phyloP scores from a whole-genome alignment of 257 asterid genomes.

The Ballota nigra region DNA sequence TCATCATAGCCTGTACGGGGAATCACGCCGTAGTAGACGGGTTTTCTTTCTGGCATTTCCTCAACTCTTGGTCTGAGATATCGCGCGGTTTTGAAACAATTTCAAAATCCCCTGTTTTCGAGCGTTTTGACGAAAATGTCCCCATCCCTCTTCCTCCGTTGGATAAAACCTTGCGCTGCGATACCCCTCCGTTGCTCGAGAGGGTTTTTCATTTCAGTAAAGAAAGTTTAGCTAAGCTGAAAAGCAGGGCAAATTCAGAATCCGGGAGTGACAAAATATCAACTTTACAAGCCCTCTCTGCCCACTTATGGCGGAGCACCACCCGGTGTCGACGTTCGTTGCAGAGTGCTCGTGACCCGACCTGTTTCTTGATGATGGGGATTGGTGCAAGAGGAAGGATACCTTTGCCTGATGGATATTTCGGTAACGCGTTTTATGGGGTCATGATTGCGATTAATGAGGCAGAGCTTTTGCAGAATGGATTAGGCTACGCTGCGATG shows the following conservation, averaged over 20 bases:
- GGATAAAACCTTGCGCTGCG: neutral
- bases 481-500: neutral
- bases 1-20: slow-evolving; percentile 35
- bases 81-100: slow-evolving; percentile 23
- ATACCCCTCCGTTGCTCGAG: slow-evolving; percentile 27
- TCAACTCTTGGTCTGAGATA: slow-evolving; percentile 49
- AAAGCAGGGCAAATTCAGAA: slow-evolving; percentile 36
- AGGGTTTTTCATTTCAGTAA: slow-evolving; percentile 40
- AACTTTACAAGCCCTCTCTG: slow-evolving; percentile 3
- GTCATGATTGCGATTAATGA: neutral
- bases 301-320: slow-evolving; percentile 15
- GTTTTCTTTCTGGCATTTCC: slow-evolving; percentile 43
- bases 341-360: neutral
- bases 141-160: slow-evolving; percentile 20
- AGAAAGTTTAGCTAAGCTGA: slow-evolving; percentile 33
- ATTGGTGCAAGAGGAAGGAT: slow-evolving; percentile 38
- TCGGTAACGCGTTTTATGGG: slow-evolving; percentile 32
- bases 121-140: slow-evolving; percentile 19
- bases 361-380: neutral
- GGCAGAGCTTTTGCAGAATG: neutral
- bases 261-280: neutral
- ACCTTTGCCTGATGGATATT: slow-evolving; percentile 36
- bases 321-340: neutral
- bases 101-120: slow-evolving; percentile 24
- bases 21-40: slow-evolving; percentile 45